Percentiles rank a stretch among this genome's conserved stretches.
phyloP scores from a whole-genome alignment of 1,139 yeast genomes.

The Debaryomyces nepalensis region DNA sequence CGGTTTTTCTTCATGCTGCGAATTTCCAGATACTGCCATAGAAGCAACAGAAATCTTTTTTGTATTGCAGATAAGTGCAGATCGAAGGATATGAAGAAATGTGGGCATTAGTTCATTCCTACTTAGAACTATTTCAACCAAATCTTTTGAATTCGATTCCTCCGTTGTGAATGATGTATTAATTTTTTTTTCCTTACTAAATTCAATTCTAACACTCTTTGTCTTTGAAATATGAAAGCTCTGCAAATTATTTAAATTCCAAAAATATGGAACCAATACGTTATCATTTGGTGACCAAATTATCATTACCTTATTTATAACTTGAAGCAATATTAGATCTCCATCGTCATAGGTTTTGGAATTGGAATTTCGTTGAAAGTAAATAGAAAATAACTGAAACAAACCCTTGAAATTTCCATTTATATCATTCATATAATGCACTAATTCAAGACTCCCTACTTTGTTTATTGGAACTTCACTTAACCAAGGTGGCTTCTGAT shows the following conservation, averaged over 20 bases:
- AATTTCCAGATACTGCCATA: too few species aligned
- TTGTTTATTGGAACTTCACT: background rate
- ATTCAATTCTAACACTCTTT: conserved; percentile 1
- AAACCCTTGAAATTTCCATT: conserved; percentile 13
- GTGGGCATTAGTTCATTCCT: too few species aligned
- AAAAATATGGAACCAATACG: conserved; percentile 12
- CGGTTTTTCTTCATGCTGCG: too few species aligned
- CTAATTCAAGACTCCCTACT: conserved; percentile 11
- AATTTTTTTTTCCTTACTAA: background rate
- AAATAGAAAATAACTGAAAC: conserved; percentile 13
- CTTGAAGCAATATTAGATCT: conserved; percentile 14
- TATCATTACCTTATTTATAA: conserved; percentile 14
- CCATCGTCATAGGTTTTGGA: conserved; percentile 11
- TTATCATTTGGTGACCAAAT: conserved; percentile 13
- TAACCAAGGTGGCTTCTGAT: conserved; percentile 1
- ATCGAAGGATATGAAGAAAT: too few species aligned
- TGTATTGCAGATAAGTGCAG: too few species aligned
- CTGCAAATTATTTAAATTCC: conserved; percentile 11
- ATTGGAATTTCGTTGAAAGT: conserved; percentile 5
- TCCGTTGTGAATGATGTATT: too few species aligned
- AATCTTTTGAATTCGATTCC: too few species aligned
- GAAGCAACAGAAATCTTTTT: too few species aligned
- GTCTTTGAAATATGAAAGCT: background rate
- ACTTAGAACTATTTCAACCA: conserved; percentile 4
- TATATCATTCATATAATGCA: conserved; percentile 7